Percentiles rank a stretch among this genome's conserved stretches.
These are phyloP conservation scores for Pichia sp. DNA, from an alignment of 1,139 yeast species.

Conservation along the genomic window DNA sequence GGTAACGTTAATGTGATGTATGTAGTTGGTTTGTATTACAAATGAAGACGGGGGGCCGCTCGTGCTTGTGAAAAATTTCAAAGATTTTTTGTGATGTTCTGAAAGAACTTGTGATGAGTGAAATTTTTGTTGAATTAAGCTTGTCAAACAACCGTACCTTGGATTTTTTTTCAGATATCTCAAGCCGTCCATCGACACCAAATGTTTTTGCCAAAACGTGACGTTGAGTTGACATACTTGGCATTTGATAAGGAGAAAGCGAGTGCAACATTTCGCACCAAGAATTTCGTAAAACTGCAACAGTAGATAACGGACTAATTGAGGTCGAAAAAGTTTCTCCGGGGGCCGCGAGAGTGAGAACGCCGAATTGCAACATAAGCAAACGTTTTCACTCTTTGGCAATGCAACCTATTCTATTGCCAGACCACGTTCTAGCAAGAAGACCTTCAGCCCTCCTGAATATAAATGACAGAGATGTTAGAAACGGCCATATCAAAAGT, in stretches of 20 bases:
- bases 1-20: no score
- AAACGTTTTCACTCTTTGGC: background rate
- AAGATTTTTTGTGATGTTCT: no score
- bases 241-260: background rate
- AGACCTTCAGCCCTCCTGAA: no score
- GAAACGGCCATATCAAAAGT: no score
- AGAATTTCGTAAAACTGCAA: background rate
- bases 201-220: background rate
- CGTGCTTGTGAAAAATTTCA: no score
- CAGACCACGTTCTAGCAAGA: background rate
- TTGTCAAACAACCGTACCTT: background rate
- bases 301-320: background rate
- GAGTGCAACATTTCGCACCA: background rate
- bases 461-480: background rate
- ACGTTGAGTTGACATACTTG: background rate
- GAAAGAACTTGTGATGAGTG: no score
- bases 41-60: no score
- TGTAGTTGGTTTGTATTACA: no score
- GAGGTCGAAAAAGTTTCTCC: background rate
- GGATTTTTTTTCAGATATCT: background rate
- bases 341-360: background rate
- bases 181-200: background rate
- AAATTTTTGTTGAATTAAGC: no score
- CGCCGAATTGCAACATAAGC: background rate
- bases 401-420: background rate